Evolutionary conservation across 2,329 filamentous ascomycete species (phyloP).

Genomic region (Ciborinia camelliae): DNA sequence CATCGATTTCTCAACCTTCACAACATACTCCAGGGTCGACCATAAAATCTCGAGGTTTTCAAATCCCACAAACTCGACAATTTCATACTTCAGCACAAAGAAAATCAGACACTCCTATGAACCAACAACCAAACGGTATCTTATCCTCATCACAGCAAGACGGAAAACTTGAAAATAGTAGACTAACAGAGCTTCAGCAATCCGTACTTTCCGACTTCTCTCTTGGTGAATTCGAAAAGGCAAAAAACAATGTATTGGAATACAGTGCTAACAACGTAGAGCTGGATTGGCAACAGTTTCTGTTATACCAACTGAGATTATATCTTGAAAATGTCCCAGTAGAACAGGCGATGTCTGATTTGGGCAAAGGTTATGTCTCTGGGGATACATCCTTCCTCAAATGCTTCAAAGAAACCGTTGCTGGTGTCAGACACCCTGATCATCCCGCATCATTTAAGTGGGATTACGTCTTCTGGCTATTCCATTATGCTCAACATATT

Average conservation of each 20-base stretch:
- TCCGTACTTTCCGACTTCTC: constrained; percentile 19
- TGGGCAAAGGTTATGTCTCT: constrained; percentile 35
- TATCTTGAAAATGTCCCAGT: constrained; percentile 36
- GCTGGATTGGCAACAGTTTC: constrained; percentile 27
- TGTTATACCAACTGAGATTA: constrained; percentile 24
- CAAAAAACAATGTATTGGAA: constrained; percentile 20
- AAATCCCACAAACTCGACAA: constrained; percentile 15
- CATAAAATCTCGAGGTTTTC: constrained; percentile 11
- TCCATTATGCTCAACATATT: constrained; percentile 39
- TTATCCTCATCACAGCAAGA: constrained; percentile 9
- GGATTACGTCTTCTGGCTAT: constrained; percentile 39
- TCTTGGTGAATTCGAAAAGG: constrained; percentile 26
- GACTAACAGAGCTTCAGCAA: constrained; percentile 17
- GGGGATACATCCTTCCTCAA: constrained; percentile 9
- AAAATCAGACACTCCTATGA: background rate
- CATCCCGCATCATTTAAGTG: constrained; percentile 36
- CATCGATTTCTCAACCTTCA: background rate
- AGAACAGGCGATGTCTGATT: constrained; percentile 36
- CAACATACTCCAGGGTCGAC: background rate
- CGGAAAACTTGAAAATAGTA: constrained; percentile 18
- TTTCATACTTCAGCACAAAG: constrained; percentile 23
- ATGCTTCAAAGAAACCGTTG: constrained; percentile 8
- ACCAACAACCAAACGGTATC: constrained; percentile 11
- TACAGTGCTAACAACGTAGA: constrained; percentile 17
- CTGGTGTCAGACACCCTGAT: constrained; percentile 19